phyloP scores from a whole-genome alignment of 2,329 filamentous ascomycete genomes.

The Fusarium napiforme region DNA sequence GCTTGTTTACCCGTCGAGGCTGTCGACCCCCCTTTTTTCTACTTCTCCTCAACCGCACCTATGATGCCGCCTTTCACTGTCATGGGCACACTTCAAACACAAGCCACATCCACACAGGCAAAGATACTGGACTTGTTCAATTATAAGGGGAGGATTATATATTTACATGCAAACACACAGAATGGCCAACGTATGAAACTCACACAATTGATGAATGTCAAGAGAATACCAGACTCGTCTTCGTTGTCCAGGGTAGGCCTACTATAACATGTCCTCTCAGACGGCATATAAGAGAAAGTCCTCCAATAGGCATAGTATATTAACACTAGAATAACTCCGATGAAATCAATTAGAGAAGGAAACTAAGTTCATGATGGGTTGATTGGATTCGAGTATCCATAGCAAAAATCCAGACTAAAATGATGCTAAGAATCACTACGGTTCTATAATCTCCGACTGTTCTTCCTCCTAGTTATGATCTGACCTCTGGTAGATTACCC shows the following conservation, averaged over 20 bases:
- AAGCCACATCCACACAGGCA: not conserved
- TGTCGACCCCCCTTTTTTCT: not conserved
- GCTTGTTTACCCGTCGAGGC: not conserved
- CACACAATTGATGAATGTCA: not conserved
- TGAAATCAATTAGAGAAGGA: not conserved
- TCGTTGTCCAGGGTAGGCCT: not conserved
- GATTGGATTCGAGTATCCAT: not conserved
- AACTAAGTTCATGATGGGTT: not conserved
- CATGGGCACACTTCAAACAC: no score
- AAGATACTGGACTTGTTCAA: fast-evolving
- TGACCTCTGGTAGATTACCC: not conserved
- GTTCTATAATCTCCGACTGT: not conserved
- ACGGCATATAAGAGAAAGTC: not conserved
- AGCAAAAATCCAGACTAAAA: not conserved
- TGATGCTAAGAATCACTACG: not conserved
- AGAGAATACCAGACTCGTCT: not conserved
- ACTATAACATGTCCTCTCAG: not conserved
- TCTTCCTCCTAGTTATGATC: not conserved
- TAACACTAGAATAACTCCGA: no score
- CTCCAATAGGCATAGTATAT: not conserved
- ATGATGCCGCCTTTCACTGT: no score
- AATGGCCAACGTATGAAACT: no score
- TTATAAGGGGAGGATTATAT: fast-evolving
- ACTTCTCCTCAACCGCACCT: not conserved
- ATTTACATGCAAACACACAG: fast-evolving